Conservation (phyloP, 2,329 filamentous ascomycete genomes). For the Aspergillus costaricaensis region DNA sequence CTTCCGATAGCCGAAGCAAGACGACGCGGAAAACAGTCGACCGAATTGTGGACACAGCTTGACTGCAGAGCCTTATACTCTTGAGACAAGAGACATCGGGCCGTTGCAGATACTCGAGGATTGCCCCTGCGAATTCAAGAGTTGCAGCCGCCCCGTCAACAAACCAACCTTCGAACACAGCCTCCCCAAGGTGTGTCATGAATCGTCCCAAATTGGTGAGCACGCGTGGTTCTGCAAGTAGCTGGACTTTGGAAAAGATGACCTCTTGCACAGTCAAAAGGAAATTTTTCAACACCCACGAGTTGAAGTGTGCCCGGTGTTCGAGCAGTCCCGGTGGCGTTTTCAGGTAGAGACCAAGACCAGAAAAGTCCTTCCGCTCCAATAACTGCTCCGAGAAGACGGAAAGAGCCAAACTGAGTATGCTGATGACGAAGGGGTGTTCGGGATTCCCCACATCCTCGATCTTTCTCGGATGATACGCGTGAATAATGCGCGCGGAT, state of each 20-base stretch:
- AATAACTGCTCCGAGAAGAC: constrained; percentile 87
- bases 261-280: constrained; percentile 70
- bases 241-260: constrained; percentile 70
- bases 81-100: constrained; percentile 80
- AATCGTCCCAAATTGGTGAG: constrained; percentile 86
- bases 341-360: constrained; percentile 81
- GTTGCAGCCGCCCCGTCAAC: constrained; percentile 80
- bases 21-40: constrained; percentile 76
- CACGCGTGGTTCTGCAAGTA: constrained; percentile 77
- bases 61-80: constrained; percentile 85
- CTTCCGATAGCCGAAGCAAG: constrained; percentile 78
- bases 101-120: constrained; percentile 85
- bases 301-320: constrained; percentile 93
- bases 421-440: constrained; percentile 71
- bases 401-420: constrained; percentile 74
- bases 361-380: constrained; percentile 83
- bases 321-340: constrained; percentile 91
- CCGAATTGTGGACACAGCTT: constrained; percentile 75
- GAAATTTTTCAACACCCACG: constrained; percentile 77
- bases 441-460: constrained; percentile 53
- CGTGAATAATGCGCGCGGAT: constrained; percentile 63
- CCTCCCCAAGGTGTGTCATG: constrained; percentile 78
- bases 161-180: constrained; percentile 96
- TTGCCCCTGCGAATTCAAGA: constrained; percentile 80
- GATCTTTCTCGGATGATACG: constrained; percentile 61